These are phyloP conservation scores for Phytophthora aleatoria DNA, from an alignment of 352 stramenopile genomes.

Conservation along the genomic window DNA sequence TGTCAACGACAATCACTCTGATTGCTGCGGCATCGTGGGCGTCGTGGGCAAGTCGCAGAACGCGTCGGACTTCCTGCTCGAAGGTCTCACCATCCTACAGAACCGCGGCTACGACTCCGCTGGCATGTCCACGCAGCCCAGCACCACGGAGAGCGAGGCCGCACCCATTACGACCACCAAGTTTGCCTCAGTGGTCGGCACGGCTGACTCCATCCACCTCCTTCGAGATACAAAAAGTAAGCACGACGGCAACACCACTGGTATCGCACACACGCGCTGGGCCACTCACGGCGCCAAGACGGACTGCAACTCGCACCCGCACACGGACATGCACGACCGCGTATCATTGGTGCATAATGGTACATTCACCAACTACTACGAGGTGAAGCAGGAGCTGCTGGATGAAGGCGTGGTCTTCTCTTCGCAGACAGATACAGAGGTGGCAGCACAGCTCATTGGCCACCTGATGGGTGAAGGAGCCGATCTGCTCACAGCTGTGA, in stretches of 20 bases:
- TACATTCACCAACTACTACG: constrained; percentile 98
- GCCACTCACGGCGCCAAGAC: constrained; percentile 98
- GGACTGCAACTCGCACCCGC: constrained; percentile 98
- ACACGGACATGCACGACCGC: constrained; percentile 92
- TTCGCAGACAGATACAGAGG: constrained; percentile 98
- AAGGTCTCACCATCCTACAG: constrained; percentile 90
- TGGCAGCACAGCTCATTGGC: constrained; percentile 97
- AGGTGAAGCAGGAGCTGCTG: constrained; percentile 89
- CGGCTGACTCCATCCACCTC: constrained; percentile 93
- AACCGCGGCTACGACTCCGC: constrained; percentile 98
- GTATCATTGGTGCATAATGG: constrained; percentile 99
- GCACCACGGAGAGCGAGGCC: constrained; percentile 28
- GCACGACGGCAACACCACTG: constrained; percentile 90
- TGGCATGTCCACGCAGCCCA: constrained; percentile 94
- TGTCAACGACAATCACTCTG: constrained; percentile 9
- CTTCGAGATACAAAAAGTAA: constrained; percentile 76
- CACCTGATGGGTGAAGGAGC: constrained; percentile 85
- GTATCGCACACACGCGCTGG: constrained; percentile 99
- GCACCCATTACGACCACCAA: constrained; percentile 92
- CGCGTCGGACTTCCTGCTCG: constrained; percentile 81
- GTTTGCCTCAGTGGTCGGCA: constrained; percentile 91
- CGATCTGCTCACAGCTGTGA: constrained; percentile 89
- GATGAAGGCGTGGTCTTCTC: constrained; percentile 92
- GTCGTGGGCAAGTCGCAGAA: constrained; percentile 72
- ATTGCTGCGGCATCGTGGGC: constrained; percentile 82